Conservation (phyloP, 352 stramenopile species). For the Phytophthora syringae region DNA sequence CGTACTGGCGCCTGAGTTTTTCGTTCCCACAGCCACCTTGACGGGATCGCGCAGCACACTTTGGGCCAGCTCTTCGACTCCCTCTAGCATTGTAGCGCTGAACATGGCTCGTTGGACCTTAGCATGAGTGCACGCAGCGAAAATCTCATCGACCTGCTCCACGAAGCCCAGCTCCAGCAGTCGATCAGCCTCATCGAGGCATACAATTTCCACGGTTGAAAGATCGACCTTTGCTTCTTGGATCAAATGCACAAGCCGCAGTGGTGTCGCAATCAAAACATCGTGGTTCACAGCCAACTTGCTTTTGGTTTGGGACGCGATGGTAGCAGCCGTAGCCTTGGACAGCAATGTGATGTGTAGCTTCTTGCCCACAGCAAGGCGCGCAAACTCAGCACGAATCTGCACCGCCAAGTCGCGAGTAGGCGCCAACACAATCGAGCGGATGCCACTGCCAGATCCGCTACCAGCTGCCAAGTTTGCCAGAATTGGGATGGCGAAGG, state of each 20-base stretch:
- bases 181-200: constrained; percentile 99
- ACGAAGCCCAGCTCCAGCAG: constrained; percentile 98
- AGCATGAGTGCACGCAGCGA: constrained; percentile 89
- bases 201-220: constrained; percentile 92
- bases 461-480: constrained; percentile 60
- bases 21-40: constrained; percentile 93
- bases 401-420: constrained; percentile 98
- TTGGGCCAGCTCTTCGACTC: constrained; percentile 95
- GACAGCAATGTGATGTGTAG: constrained; percentile 91
- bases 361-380: constrained; percentile 89
- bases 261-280: constrained; percentile 96
- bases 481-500: constrained; percentile 97
- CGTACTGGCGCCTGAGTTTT: constrained; percentile 88
- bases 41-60: constrained; percentile 97
- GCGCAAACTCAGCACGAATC: constrained; percentile 95
- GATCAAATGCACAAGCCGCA: constrained; percentile 94
- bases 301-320: constrained; percentile 80
- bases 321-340: constrained; percentile 91
- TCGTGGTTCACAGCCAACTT: constrained; percentile 90
- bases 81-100: constrained; percentile 96
- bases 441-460: constrained; percentile 70
- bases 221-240: constrained; percentile 86
- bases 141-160: constrained; percentile 98
- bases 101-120: constrained; percentile 96
- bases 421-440: constrained; percentile 95